A percentile compares a stretch with the other conserved stretches of the same genome.
phyloP scores from a whole-genome alignment of 345 rosid species.

The Citrus sinensis region DNA sequence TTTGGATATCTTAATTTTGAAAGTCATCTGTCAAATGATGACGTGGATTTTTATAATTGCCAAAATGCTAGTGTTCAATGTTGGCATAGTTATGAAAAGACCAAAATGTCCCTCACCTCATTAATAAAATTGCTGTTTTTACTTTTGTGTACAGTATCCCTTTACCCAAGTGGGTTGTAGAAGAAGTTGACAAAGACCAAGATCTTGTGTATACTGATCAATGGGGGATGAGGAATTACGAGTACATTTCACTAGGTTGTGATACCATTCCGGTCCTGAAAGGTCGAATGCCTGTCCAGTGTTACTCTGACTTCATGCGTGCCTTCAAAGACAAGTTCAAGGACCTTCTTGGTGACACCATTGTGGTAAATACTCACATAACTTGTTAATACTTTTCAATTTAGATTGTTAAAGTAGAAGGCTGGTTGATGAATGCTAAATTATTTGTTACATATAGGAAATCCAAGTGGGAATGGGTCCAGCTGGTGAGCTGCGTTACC shows the following conservation, averaged over 20 bases:
- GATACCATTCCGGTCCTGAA: slow-evolving; percentile 84
- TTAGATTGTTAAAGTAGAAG: not conserved
- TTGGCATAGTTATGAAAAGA: no score
- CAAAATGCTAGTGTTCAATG: no score
- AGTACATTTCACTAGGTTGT: slow-evolving; percentile 84
- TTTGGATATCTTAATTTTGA: not conserved
- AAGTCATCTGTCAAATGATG: not conserved
- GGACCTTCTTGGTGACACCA: slow-evolving; percentile 79
- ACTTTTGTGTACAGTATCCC: slow-evolving; percentile 51
- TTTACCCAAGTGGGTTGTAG: slow-evolving; percentile 82
- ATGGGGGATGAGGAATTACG: slow-evolving; percentile 96
- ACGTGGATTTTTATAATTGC: not conserved
- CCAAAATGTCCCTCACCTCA: no score
- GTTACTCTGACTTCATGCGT: slow-evolving; percentile 92
- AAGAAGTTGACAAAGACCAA: slow-evolving; percentile 66
- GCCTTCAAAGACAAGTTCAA: slow-evolving; percentile 83
- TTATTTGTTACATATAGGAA: slow-evolving; percentile 46
- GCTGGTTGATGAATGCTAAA: not conserved
- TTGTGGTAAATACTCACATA: slow-evolving; percentile 56
- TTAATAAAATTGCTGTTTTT: no score
- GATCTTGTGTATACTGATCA: slow-evolving; percentile 97
- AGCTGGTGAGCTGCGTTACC: slow-evolving; percentile 94
- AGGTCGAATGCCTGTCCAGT: slow-evolving; percentile 89
- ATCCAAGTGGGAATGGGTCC: slow-evolving; percentile 99
- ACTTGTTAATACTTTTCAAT: not conserved